Percentiles rank a stretch among this genome's conserved stretches.
phyloP scores from a whole-genome alignment of 768 basidiomycete genomes.

The Naganishia antarctica region DNA sequence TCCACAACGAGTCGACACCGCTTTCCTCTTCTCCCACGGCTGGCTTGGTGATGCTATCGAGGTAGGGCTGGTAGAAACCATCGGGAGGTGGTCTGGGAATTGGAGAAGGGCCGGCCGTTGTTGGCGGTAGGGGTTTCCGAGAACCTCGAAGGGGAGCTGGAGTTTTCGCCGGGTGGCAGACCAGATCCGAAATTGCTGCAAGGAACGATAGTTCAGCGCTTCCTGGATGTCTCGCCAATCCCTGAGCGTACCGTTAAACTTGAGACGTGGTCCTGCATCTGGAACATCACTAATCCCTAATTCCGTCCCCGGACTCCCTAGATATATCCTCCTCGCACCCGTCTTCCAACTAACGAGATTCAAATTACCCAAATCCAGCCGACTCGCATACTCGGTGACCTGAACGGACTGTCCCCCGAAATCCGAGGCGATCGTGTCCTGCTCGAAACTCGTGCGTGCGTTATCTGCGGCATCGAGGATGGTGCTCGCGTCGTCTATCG shows the following conservation, averaged over 20 bases:
- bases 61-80: slow-evolving; percentile 45
- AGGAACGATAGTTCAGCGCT: not conserved
- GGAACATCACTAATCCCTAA: not conserved
- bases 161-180: slow-evolving; percentile 42
- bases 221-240: too few relatives aligned
- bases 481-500: slow-evolving; percentile 3
- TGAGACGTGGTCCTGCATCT: not conserved
- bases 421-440: not conserved
- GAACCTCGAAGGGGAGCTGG: slow-evolving; percentile 77
- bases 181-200: slow-evolving; percentile 21
- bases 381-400: slow-evolving; percentile 1
- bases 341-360: slow-evolving; percentile 47
- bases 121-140: slow-evolving; percentile 64
- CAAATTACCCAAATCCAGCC: slow-evolving; percentile 32
- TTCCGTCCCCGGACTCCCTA: not conserved
- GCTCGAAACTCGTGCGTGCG: not conserved
- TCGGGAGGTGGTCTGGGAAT: slow-evolving; percentile 48
- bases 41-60: slow-evolving; percentile 56
- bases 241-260: slow-evolving; percentile 2
- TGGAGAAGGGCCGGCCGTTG: slow-evolving; percentile 59
- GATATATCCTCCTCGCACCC: slow-evolving; percentile 25
- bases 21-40: slow-evolving; percentile 50
- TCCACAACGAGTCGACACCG: slow-evolving; percentile 16
- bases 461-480: slow-evolving; percentile 6
- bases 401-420: not conserved